Base-by-base conservation (phyloP, 202 grass and related monocot species). In the Elaeis oleifera region DNA sequence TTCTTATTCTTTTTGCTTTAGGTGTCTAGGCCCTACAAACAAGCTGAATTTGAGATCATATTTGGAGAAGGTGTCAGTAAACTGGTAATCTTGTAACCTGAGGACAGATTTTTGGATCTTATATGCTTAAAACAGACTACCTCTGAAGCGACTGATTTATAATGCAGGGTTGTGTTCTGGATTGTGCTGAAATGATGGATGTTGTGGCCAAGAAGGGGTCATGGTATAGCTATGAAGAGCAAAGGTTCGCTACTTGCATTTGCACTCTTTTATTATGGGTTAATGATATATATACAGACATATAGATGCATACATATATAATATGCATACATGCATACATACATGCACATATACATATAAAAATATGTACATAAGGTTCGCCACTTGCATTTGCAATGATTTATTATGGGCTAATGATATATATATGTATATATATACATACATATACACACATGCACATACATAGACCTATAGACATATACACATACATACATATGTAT, bases 151-250 rank as follows among this genome's bases (percentile, higher is more conserved):
- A 23, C 55, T 58, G 31, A 70, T 16, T 36, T 31, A 22, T 31
- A 36, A 61, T 71, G 18, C 61, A 97, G 88, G 94, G 94, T 4
- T 97, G 94, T 28, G 61, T 92, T 86, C 63, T 97, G 83, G 94
- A 97, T 77, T 97, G 94, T 82, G 94, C 82, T 61, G 94, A 97
- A 76, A 67, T 97, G 79, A 92, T 97, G 94, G 94, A 97, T 57
- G 82, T 92, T 59, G 85, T 97, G 71, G 74, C 69, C 20, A 97
- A 86, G 83, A 92, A 86, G 51, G 94, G 94, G 48, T 89, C 94
- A 53, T 97, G 94, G 94, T 97, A 97, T 58, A 89, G 85, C 63
- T 92, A 92, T 56, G 81, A 74, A 72, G 94, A 97, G 67, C 74
- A 82, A 65, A 92, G 94, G 92, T 97, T 65, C 21, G 49, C 54